Conservation (phyloP, 2,329 filamentous ascomycete genomes). For the Epichloe glyceriae region DNA sequence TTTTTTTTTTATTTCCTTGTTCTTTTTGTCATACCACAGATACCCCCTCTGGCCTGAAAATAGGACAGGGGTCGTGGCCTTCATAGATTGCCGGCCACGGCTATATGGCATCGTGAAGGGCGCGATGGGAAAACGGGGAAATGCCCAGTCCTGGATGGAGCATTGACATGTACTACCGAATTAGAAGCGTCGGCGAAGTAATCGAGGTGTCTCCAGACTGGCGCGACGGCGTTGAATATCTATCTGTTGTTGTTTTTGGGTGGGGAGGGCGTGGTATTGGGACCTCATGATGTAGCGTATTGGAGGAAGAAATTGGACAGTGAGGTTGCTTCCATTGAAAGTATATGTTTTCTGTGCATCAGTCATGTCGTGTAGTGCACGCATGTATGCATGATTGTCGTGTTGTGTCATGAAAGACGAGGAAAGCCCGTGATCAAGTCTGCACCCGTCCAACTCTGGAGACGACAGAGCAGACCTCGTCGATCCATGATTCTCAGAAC, state of each 20-base stretch:
- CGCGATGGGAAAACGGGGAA: conserved; percentile 3
- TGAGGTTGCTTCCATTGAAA: too few relatives aligned
- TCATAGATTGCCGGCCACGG: conserved; percentile 1
- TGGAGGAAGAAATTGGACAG: neutral
- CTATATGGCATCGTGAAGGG: neutral
- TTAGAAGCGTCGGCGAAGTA: neutral
- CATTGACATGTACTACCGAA: conserved; percentile 3
- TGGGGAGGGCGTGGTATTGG: neutral
- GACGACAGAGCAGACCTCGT: too few relatives aligned
- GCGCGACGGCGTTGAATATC: conserved; percentile 3
- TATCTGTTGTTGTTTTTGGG: neutral
- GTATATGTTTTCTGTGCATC: too few relatives aligned
- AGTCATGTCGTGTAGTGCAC: too few relatives aligned
- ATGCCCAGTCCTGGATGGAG: conserved; percentile 2
- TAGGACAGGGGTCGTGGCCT: conserved; percentile 1
- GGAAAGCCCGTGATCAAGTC: too few relatives aligned
- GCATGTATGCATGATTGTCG: too few relatives aligned
- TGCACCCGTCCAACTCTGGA: too few relatives aligned
- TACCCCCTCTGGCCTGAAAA: conserved; percentile 2
- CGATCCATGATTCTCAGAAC: too few relatives aligned
- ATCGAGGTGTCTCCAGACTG: conserved; percentile 1
- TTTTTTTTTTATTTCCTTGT: neutral
- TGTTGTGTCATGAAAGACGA: too few relatives aligned
- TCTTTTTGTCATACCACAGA: conserved; percentile 2
- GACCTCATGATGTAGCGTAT: neutral